Evolutionary conservation across 495 filamentous ascomycete genomes (phyloP).

Genomic region (Xylaria sp.): DNA sequence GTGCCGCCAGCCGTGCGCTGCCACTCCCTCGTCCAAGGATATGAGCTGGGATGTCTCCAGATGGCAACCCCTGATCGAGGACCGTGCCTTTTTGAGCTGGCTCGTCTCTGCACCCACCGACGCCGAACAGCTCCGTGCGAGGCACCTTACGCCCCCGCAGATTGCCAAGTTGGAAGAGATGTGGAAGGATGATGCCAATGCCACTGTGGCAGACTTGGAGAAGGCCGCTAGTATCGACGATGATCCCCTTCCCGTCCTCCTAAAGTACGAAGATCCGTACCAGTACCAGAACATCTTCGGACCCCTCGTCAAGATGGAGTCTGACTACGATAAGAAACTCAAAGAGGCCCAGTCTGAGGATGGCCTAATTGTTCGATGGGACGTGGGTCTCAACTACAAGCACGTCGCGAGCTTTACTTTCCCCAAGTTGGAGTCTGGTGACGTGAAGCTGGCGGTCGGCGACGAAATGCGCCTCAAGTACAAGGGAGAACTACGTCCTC

Average conservation of each 20-base stretch:
- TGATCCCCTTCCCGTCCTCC: slow-evolving; percentile 88
- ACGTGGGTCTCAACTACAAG: slow-evolving; percentile 96
- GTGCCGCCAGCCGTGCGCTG: slow-evolving; percentile 94
- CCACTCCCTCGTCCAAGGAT: slow-evolving; percentile 95
- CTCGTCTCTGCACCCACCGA: slow-evolving; percentile 89
- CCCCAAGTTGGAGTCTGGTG: slow-evolving; percentile 95
- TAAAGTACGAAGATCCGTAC: slow-evolving; percentile 97
- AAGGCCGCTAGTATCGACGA: slow-evolving; percentile 94
- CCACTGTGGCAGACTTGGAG: slow-evolving; percentile 91
- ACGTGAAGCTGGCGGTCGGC: slow-evolving; percentile 97
- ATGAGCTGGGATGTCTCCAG: slow-evolving; percentile 99
- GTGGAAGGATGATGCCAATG: slow-evolving; percentile 95
- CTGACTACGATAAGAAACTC: slow-evolving; percentile 98
- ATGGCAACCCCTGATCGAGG: slow-evolving; percentile 97
- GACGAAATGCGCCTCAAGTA: slow-evolving; percentile 99
- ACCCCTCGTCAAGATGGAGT: slow-evolving; percentile 97
- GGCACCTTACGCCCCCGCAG: slow-evolving; percentile 92
- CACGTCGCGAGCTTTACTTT: slow-evolving; percentile 95
- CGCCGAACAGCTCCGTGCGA: slow-evolving; percentile 92
- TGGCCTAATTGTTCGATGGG: slow-evolving; percentile 91
- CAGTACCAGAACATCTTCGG: slow-evolving; percentile 99
- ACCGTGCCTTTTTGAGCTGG: slow-evolving; percentile 94
- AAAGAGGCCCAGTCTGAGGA: slow-evolving; percentile 99
- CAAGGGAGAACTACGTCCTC: slow-evolving; percentile 88
- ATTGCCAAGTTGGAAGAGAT: slow-evolving; percentile 98